A percentile compares a stretch with the other conserved stretches of the same genome.
These are phyloP conservation scores for Trametes pubescens DNA, from an alignment of 1,284 basidiomycete genomes.

Conservation along the genomic window DNA sequence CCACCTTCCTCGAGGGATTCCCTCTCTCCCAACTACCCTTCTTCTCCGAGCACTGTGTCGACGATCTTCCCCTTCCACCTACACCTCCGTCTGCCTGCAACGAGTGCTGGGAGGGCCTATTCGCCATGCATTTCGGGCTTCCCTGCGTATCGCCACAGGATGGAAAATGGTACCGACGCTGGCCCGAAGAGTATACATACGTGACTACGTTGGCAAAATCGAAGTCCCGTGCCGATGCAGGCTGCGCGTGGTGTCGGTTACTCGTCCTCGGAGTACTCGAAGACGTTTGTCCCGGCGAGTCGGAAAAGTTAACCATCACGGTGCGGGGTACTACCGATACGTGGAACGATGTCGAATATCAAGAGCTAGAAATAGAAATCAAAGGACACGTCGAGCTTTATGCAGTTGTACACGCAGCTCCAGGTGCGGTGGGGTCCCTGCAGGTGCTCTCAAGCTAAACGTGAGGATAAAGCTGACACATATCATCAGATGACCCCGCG, in stretches of 20 bases:
- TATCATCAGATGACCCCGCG: slow-evolving; percentile 11
- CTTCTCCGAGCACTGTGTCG: not conserved
- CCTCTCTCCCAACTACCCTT: too few species aligned
- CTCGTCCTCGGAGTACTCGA: not conserved
- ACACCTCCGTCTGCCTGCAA: not conserved
- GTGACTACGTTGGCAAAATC: not conserved
- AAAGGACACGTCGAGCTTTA: too few species aligned
- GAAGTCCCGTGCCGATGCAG: not conserved
- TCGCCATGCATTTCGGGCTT: not conserved
- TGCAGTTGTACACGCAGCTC: not conserved
- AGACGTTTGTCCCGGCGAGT: too few species aligned
- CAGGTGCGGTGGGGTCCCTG: not conserved
- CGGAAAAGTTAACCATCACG: too few species aligned
- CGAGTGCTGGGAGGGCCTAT: not conserved
- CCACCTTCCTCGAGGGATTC: too few species aligned
- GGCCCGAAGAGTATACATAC: not conserved
- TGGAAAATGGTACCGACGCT: not conserved
- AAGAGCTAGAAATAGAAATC: too few species aligned
- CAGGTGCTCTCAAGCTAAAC: too few species aligned
- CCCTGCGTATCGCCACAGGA: not conserved
- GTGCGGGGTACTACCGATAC: not conserved
- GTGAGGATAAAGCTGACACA: not conserved
- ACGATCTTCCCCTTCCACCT: not conserved
- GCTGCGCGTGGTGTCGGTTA: not conserved
- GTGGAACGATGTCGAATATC: not conserved